Percentiles rank a stretch among this genome's conserved stretches.
These are phyloP conservation scores for Escallonia herrerae DNA, from an alignment of 129 eudicot species.

Conservation along the genomic window DNA sequence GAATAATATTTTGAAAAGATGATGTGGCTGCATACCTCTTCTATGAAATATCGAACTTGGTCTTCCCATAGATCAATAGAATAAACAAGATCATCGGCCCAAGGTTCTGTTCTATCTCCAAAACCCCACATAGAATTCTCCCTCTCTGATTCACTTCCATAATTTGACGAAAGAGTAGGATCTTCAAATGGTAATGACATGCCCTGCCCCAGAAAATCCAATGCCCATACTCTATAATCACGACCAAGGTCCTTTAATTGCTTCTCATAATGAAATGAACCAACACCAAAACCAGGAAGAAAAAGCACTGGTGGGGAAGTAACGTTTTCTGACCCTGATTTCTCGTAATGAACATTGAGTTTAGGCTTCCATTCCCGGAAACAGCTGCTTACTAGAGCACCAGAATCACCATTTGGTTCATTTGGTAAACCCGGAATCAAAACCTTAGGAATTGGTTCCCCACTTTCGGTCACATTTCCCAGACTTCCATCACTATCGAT, in stretches of 20 bases:
- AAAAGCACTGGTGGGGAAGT: slow-evolving; percentile 70
- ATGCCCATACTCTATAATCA: slow-evolving; percentile 77
- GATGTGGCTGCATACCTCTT: slow-evolving; percentile 52
- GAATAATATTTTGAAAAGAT: not conserved
- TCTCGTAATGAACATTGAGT: slow-evolving; percentile 64
- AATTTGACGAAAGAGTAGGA: slow-evolving; percentile 48
- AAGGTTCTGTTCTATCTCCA: slow-evolving; percentile 81
- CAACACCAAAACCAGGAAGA: slow-evolving; percentile 98
- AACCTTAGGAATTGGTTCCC: slow-evolving; percentile 44
- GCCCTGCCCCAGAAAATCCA: slow-evolving; percentile 97
- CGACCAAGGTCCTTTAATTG: slow-evolving; percentile 91
- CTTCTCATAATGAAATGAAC: slow-evolving; percentile 89
- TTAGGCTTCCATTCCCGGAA: slow-evolving; percentile 89
- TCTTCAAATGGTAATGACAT: slow-evolving; percentile 79
- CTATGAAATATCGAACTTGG: slow-evolving; percentile 73
- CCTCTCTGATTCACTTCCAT: slow-evolving; percentile 14
- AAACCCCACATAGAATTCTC: slow-evolving; percentile 65
- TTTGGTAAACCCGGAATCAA: slow-evolving; percentile 68
- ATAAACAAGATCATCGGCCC: slow-evolving; percentile 83
- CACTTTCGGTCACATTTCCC: slow-evolving; percentile 22
- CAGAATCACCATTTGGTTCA: slow-evolving; percentile 40
- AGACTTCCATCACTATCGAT: slow-evolving; percentile 35
- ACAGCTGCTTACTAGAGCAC: slow-evolving; percentile 54
- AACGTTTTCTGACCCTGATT: slow-evolving; percentile 57
- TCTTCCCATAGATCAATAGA: slow-evolving; percentile 94